Evolutionary conservation across 139 green algal genomes (phyloP), one percentile per base, ranked within the genome.

Genomic region (Chlorella sorokiniana): DNA sequence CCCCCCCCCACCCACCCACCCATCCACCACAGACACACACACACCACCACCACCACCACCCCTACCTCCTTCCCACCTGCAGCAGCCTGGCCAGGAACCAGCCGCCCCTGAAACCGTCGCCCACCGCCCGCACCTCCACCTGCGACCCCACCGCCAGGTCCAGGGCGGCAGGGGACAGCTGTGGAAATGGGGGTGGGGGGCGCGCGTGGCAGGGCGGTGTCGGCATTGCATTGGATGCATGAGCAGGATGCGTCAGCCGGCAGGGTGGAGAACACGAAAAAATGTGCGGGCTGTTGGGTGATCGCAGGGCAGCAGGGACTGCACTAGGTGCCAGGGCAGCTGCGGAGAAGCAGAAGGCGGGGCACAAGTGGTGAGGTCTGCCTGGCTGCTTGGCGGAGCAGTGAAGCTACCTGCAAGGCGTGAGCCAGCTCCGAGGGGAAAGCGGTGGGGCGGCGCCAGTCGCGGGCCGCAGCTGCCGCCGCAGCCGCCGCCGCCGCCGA

Each of bases 71-170:
- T n/a, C 48, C 0, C 54, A 79, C 73, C 51, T 79, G 10, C 25
- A 79, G 54, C 3, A 69, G 35, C 0, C 9, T 56, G 37, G 73
- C 73, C 37, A 79, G 54, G 37, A 68, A 68, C 73, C 73, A 79
- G 51, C 44, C 73, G 14, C 73, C 73, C 0, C 73, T 9, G 37
- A 42, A 79, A 8, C 69, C 73, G 7, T 69, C 73, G 27, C 69
- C 73, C 27, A 79, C 40, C 9, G 25, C 73, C 54, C 73, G 37
- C 37, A 79, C 54, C 37, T 79, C 73, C 54, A 79, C 54, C 27
- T 41, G 16, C 25, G 69, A 35, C 20, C 73, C 73, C 7, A 7
- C 33, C 23, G 1, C 3, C 25, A 79, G 54, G 10, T 4, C 54
- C 37, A 79, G 73, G 3, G 73, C 73, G 27, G 38, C 25, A 0